phyloP scores from a whole-genome alignment of 2,329 filamentous ascomycete species.

The Sporothrix inflata region DNA sequence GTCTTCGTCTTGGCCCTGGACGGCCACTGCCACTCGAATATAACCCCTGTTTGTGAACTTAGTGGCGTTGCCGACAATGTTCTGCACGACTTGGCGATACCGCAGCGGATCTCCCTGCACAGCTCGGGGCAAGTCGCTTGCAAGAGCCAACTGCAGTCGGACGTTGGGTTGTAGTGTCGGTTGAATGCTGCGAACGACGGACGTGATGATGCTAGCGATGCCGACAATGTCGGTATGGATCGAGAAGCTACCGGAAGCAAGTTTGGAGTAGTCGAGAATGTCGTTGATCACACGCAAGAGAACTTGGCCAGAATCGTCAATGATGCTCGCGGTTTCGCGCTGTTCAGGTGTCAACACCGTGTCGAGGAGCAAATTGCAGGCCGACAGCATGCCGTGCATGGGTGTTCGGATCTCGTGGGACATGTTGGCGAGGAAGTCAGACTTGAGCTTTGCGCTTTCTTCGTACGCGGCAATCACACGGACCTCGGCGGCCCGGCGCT shows the following conservation, averaged over 20 bases:
- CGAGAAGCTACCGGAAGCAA: constrained; percentile 62
- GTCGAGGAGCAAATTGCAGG: constrained; percentile 60
- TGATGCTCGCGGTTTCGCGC: constrained; percentile 58
- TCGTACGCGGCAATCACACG: constrained; percentile 61
- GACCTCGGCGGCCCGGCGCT: constrained; percentile 58
- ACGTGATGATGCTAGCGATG: constrained; percentile 50
- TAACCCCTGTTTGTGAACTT: constrained; percentile 64
- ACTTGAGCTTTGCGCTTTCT: constrained; percentile 65
- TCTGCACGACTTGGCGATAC: constrained; percentile 65
- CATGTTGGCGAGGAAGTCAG: constrained; percentile 66
- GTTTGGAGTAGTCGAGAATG: constrained; percentile 68
- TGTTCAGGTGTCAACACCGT: constrained; percentile 58
- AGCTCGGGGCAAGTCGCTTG: constrained; percentile 52
- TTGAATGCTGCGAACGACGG: constrained; percentile 55
- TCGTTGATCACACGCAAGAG: constrained; percentile 66
- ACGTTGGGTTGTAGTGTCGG: constrained; percentile 52
- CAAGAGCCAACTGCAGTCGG: constrained; percentile 48
- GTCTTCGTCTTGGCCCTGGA: constrained; percentile 47
- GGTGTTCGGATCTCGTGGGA: constrained; percentile 67
- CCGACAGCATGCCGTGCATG: constrained; percentile 65
- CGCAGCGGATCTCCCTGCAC: constrained; percentile 61
- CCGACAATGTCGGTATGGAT: constrained; percentile 57
- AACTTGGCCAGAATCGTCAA: constrained; percentile 62
- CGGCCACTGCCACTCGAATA: constrained; percentile 50
- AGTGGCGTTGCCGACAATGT: constrained; percentile 62